Evolutionary conservation across 805 yeast genomes (phyloP).

Genomic region (Candida bentonensis): DNA sequence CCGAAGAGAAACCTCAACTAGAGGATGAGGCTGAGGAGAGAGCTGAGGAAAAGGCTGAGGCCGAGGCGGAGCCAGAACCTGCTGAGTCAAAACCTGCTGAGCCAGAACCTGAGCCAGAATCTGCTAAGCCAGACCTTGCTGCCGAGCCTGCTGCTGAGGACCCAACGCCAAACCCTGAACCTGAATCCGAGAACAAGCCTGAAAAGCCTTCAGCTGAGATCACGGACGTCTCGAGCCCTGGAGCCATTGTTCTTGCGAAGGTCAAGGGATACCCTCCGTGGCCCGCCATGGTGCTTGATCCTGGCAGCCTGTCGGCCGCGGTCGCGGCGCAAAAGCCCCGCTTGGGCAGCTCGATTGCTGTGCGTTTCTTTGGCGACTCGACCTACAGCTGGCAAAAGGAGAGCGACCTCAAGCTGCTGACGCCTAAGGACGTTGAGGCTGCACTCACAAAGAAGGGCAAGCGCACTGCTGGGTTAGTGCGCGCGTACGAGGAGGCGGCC

Average conservation of each 20-base stretch:
- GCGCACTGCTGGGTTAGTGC: conserved; percentile 30
- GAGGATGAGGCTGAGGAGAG: neutral
- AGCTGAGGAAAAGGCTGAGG: conserved; percentile 21
- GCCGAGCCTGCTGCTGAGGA: too few species aligned
- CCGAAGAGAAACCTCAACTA: neutral
- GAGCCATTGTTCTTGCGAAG: conserved; percentile 56
- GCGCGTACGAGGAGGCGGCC: conserved; percentile 41
- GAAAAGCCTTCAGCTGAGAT: conserved; percentile 2
- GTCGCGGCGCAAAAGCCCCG: neutral
- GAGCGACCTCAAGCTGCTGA: conserved; percentile 36
- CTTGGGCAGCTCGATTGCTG: conserved; percentile 17
- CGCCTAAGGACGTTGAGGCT: conserved; percentile 27
- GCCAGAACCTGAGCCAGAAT: too few species aligned
- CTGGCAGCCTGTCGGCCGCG: conserved; percentile 9
- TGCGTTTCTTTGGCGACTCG: conserved; percentile 59
- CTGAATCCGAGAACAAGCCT: conserved; percentile 1
- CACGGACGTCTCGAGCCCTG: conserved; percentile 30
- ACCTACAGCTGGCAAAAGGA: conserved; percentile 53
- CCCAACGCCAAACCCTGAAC: too few species aligned
- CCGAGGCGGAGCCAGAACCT: conserved; percentile 26
- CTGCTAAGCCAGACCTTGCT: too few species aligned
- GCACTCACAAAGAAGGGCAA: conserved; percentile 25
- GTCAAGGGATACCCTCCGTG: conserved; percentile 81
- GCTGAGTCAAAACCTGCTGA: too few species aligned
- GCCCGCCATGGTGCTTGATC: conserved; percentile 60